Percentiles rank a stretch among this genome's conserved stretches.
Evolutionary conservation across 768 basidiomycete species (phyloP).

Genomic region (Pseudohyphozyma bogoriensis): DNA sequence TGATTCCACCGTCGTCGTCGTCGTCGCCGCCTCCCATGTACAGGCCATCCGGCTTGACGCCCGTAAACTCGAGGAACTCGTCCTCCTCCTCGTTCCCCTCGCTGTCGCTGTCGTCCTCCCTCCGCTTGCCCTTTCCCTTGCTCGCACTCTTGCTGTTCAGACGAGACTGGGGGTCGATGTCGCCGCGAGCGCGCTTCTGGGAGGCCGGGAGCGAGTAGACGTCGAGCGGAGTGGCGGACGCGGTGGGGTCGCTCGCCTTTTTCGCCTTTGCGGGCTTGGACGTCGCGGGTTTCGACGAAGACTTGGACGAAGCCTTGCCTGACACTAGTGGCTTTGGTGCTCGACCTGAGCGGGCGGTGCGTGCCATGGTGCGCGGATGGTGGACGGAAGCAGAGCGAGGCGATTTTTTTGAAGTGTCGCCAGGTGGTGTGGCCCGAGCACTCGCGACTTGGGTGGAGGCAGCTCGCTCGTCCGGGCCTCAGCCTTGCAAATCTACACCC

Average conservation of each 20-base stretch:
- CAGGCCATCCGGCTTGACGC: constrained; percentile 19
- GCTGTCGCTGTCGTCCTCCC: constrained; percentile 43
- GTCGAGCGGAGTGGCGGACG: constrained; percentile 8
- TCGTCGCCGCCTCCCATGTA: constrained; percentile 41
- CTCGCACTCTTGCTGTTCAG: not conserved
- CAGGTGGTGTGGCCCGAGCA: too few species aligned
- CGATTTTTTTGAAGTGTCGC: too few species aligned
- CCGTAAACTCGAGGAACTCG: constrained; percentile 27
- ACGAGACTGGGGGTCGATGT: constrained; percentile 23
- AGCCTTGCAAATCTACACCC: too few species aligned
- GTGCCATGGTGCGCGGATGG: too few species aligned
- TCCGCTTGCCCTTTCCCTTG: constrained; percentile 7
- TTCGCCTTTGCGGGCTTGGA: too few species aligned
- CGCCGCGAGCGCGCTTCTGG: constrained; percentile 8
- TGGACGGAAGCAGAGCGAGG: too few species aligned
- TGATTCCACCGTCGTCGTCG: constrained; percentile 33
- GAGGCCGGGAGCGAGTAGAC: constrained; percentile 14
- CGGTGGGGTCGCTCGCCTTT: not conserved
- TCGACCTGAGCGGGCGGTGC: too few species aligned
- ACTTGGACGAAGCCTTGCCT: too few species aligned
- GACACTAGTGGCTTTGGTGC: too few species aligned
- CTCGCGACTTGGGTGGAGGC: too few species aligned
- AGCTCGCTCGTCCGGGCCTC: too few species aligned
- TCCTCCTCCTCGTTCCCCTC: constrained; percentile 34
- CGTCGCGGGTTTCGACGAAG: too few species aligned